Evolutionary conservation across 768 basidiomycete species (phyloP), one percentile per base, ranked within the genome.

Genomic region (Amanita inopinata): DNA sequence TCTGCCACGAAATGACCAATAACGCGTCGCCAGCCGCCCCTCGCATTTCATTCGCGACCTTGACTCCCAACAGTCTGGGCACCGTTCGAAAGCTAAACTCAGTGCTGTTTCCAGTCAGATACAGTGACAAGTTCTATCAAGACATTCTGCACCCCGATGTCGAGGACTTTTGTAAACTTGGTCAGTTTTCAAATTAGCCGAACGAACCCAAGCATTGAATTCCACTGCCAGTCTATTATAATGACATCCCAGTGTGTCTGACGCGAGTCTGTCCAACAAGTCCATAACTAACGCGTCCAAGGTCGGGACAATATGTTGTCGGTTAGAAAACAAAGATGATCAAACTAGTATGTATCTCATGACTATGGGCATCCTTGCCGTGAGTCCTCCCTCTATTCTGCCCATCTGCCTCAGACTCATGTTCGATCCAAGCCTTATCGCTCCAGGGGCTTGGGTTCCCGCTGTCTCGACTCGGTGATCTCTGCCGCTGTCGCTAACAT

Each of bases 341-440:
- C 61, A 69, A 51, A 66, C 62, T 33, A 67, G 70, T 35, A 62
- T 88, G 46, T 93, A 93, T 63, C 71, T 92, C 56, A 88, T 91
- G 82, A 93, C 91, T 38, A 82, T 93, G 80, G 91, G 89, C 33
- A 65, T 93, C 49, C 77, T 93, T 43, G 88, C 87, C 43, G 88
- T 91, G 65, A 62, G 78, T 64, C 46, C 30, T 39, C 23, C n/a
- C 40, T 34, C 35, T 8, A 14, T 15, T 25, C 18, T 6, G 24
- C 3, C n/a, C 10, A 2, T 36, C 6, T 20, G 4, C n/a, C 17
- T 28, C 20, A 17, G 9, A 8, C 6, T 17, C 7, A 33, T 20
- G 19, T 37, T 35, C 4, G 5, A 6, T 39, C 33, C 43, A 52
- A 91, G 88, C 88, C 91, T 15, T 94, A 94, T 62, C 81, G 90